Conservation (phyloP, 2,329 filamentous ascomycete species). For the Fusarium luffae region DNA sequence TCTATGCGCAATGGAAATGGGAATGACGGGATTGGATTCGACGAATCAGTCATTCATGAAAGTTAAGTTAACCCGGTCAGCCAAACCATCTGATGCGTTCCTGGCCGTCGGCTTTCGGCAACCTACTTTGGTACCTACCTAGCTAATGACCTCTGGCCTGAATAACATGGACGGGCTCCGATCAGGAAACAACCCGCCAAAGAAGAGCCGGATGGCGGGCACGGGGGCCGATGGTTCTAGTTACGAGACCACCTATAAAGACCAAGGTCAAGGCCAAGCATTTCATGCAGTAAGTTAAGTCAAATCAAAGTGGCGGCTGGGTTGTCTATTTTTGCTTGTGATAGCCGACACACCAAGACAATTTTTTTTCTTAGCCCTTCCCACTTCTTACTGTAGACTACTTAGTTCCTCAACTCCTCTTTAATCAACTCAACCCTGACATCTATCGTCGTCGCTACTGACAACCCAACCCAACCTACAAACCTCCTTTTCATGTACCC, state of each 20-base stretch:
- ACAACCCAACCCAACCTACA: slow-evolving; percentile 31
- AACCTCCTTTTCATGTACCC: slow-evolving; percentile 15
- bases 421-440: slow-evolving; percentile 35
- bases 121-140: not conserved
- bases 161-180: not conserved
- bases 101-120: not conserved
- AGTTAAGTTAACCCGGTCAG: not conserved
- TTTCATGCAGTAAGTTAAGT: slow-evolving; percentile 20
- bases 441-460: slow-evolving; percentile 30
- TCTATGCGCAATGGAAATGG: slow-evolving; percentile 1
- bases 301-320: slow-evolving; percentile 30
- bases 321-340: slow-evolving; percentile 41
- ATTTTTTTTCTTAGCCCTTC: slow-evolving; percentile 43
- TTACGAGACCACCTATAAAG: not conserved
- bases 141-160: not conserved
- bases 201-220: slow-evolving; percentile 13
- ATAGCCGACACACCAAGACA: slow-evolving; percentile 39
- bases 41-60: slow-evolving; percentile 18
- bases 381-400: slow-evolving; percentile 22
- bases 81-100: not conserved
- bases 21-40: not conserved
- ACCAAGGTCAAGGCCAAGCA: slow-evolving; percentile 25
- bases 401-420: slow-evolving; percentile 36
- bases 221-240: slow-evolving; percentile 20
- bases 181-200: not conserved